These are phyloP conservation scores for Paxillus rubicundulus DNA, from an alignment of 768 basidiomycete genomes.

Conservation along the genomic window DNA sequence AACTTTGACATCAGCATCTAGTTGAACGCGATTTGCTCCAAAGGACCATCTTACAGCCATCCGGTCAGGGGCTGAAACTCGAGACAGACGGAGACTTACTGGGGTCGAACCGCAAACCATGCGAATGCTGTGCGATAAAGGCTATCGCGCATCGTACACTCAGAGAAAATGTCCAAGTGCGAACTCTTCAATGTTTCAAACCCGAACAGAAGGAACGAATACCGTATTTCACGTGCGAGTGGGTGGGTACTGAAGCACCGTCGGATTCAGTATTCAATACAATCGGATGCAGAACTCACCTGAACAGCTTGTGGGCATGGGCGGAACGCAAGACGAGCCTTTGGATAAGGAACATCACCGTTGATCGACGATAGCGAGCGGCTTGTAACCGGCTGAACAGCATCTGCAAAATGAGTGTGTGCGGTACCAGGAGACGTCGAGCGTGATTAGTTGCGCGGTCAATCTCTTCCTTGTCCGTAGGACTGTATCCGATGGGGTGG, in stretches of 20 bases:
- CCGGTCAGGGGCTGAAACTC: not conserved
- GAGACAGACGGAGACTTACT: constrained; percentile 51
- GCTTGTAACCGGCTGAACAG: constrained; percentile 91
- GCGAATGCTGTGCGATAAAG: constrained; percentile 80
- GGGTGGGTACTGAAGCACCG: constrained; percentile 72
- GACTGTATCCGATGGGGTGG: constrained; percentile 81
- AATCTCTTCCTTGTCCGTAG: constrained; percentile 82
- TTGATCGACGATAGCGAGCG: constrained; percentile 81
- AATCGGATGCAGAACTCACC: constrained; percentile 44
- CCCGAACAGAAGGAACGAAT: constrained; percentile 88
- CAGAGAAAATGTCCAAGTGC: constrained; percentile 77
- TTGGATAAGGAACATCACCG: constrained; percentile 82
- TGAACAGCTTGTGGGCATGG: constrained; percentile 64
- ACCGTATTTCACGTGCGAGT: constrained; percentile 84
- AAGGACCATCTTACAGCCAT: constrained; percentile 76
- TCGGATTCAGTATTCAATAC: not conserved
- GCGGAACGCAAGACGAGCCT: constrained; percentile 83
- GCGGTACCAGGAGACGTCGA: constrained; percentile 75
- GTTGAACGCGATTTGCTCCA: constrained; percentile 89
- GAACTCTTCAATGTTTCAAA: constrained; percentile 91
- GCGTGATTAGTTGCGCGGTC: constrained; percentile 71
- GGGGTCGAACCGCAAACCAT: constrained; percentile 93
- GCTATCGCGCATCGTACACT: constrained; percentile 67
- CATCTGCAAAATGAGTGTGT: constrained; percentile 82
- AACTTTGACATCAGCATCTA: constrained; percentile 85